Conservation (phyloP, 2,329 filamentous ascomycete species). For the Sporothrix sp. region DNA sequence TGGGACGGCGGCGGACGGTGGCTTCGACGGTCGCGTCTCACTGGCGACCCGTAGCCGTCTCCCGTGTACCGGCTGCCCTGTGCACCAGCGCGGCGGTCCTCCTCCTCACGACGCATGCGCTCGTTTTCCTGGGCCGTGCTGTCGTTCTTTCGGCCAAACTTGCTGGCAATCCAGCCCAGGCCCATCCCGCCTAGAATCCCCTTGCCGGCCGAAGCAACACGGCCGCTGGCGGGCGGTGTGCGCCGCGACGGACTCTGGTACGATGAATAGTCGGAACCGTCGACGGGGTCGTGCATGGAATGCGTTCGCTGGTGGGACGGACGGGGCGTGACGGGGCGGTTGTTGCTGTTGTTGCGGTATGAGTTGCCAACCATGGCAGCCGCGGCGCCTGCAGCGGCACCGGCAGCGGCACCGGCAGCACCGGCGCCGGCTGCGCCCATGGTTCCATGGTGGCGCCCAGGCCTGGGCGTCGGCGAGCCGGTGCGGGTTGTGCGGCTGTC, state of each 20-base stretch:
- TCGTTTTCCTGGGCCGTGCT: slow-evolving; percentile 33
- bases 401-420: slow-evolving; percentile 3
- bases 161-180: slow-evolving; percentile 58
- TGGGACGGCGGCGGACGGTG: slow-evolving; percentile 20
- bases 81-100: slow-evolving; percentile 48
- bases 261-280: slow-evolving; percentile 50
- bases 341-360: slow-evolving; percentile 19
- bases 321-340: slow-evolving; percentile 37
- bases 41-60: slow-evolving; percentile 50
- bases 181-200: slow-evolving; percentile 52
- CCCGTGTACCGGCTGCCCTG: slow-evolving; percentile 55
- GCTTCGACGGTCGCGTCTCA: slow-evolving; percentile 29
- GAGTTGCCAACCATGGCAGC: slow-evolving; percentile 28
- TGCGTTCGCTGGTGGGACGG: slow-evolving; percentile 36
- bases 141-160: slow-evolving; percentile 49
- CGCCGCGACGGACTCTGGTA: slow-evolving; percentile 55
- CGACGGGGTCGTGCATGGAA: slow-evolving; percentile 31
- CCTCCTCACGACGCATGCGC: slow-evolving; percentile 36
- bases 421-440: neutral
- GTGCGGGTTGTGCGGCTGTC: slow-evolving; percentile 23
- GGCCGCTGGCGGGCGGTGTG: slow-evolving; percentile 30
- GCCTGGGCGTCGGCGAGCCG: slow-evolving; percentile 38
- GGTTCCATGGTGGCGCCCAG: slow-evolving; percentile 18
- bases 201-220: slow-evolving; percentile 38
- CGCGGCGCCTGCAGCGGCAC: slow-evolving; percentile 30